Conservation (phyloP, 2,329 filamentous ascomycete genomes). For the Sclerotinia spermophila region DNA sequence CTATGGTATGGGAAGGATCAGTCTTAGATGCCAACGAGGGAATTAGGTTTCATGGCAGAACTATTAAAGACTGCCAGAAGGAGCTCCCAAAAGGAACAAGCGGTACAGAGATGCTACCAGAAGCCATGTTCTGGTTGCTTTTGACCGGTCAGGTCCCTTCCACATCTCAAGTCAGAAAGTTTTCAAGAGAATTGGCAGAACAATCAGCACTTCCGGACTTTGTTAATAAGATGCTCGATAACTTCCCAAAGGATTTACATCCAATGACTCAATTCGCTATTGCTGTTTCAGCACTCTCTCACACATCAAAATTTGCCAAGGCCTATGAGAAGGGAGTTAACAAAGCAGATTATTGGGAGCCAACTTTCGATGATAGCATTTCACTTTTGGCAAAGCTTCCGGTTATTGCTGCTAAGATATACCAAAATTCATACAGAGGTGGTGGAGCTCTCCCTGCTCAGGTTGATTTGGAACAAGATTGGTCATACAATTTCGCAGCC, state of each 20-base stretch:
- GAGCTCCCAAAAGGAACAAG: conserved; percentile 88
- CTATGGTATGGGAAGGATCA: conserved; percentile 98
- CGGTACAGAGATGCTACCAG: conserved; percentile 95
- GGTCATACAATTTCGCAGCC: conserved; percentile 97
- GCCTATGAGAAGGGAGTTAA: conserved; percentile 85
- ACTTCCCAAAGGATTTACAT: conserved; percentile 85
- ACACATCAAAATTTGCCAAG: conserved; percentile 89
- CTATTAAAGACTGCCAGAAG: conserved; percentile 96
- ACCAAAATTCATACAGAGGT: conserved; percentile 82
- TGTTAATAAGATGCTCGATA: conserved; percentile 81
- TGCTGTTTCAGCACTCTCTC: conserved; percentile 91
- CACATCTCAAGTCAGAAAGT: conserved; percentile 71
- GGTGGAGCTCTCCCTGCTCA: conserved; percentile 72
- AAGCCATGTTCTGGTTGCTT: conserved; percentile 99
- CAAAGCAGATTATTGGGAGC: conserved; percentile 99
- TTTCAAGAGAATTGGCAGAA: conserved; percentile 84
- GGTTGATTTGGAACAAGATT: conserved; percentile 83
- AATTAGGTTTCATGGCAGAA: conserved; percentile 95
- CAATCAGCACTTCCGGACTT: conserved; percentile 79
- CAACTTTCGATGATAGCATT: conserved; percentile 93
- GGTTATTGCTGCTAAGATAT: conserved; percentile 94
- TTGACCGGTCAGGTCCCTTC: conserved; percentile 90
- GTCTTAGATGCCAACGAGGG: conserved; percentile 95
- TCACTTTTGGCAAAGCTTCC: conserved; percentile 92
- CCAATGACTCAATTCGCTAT: conserved; percentile 98